A percentile compares a stretch with the other conserved stretches of the same genome.
Evolutionary conservation across 163 green algal genomes (phyloP).

Genomic region (Smithsoniella earleae): DNA sequence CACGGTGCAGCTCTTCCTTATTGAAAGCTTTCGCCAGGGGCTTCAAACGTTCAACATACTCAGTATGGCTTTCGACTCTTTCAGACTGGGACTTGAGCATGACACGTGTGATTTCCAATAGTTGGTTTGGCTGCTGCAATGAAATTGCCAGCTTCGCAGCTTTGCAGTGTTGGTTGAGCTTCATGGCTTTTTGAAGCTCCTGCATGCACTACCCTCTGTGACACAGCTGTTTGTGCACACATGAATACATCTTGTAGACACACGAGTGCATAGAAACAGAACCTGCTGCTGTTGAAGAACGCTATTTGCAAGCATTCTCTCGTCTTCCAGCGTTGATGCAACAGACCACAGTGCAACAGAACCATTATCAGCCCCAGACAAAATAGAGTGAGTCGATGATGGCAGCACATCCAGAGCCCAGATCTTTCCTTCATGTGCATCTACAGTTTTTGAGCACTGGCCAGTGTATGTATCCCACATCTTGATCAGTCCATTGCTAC

Average conservation of each 20-base stretch:
- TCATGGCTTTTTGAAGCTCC: slow-evolving; percentile 5
- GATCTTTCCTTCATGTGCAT: slow-evolving; percentile 90
- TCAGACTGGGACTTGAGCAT: not conserved
- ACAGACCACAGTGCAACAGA: slow-evolving; percentile 30
- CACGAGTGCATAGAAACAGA: not conserved
- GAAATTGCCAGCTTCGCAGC: slow-evolving; percentile 74
- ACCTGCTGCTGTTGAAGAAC: slow-evolving; percentile 30
- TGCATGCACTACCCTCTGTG: too few relatives aligned
- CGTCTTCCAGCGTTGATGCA: not conserved
- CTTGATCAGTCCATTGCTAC: slow-evolving; percentile 90
- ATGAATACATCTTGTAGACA: not conserved
- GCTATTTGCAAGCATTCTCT: not conserved
- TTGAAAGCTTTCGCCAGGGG: not conserved
- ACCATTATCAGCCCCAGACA: slow-evolving; percentile 29
- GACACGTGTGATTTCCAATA: slow-evolving; percentile 43
- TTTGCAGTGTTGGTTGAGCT: slow-evolving; percentile 46
- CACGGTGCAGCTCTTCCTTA: slow-evolving; percentile 38
- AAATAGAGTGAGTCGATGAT: slow-evolving; percentile 33
- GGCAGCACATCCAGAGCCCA: slow-evolving; percentile 78
- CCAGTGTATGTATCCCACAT: slow-evolving; percentile 69
- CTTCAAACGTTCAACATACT: not conserved
- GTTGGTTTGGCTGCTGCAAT: slow-evolving; percentile 61
- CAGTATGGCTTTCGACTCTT: not conserved
- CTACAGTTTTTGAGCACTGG: slow-evolving; percentile 78
- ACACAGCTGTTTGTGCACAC: too few relatives aligned